A percentile compares a stretch with the other conserved stretches of the same genome.
Conservation (phyloP, 2,329 filamentous ascomycete genomes). For the Aspergillus quadricinctus region DNA sequence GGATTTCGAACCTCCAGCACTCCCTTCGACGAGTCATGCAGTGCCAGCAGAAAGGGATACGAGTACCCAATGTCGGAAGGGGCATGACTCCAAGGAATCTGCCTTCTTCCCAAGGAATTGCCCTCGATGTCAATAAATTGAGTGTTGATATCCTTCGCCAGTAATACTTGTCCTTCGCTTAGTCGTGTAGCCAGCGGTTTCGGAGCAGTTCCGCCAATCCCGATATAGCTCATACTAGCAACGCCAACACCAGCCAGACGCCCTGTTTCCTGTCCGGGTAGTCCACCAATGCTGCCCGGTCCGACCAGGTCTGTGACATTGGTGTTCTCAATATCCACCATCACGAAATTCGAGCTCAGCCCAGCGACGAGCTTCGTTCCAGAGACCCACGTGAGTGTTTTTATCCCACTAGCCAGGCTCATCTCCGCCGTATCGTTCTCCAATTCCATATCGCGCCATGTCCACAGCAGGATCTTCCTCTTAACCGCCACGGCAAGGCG, state of each 20-base stretch:
- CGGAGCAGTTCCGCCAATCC: constrained; percentile 84
- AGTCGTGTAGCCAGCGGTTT: constrained; percentile 83
- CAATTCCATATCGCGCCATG: constrained; percentile 93
- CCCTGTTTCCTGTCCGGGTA: constrained; percentile 60
- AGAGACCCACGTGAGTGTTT: constrained; percentile 85
- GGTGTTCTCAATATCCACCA: constrained; percentile 76
- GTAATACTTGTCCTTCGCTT: constrained; percentile 74
- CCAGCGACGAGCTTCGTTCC: constrained; percentile 84
- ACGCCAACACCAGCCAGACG: constrained; percentile 79
- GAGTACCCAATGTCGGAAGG: constrained; percentile 93
- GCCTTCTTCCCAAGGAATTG: constrained; percentile 73
- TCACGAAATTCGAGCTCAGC: constrained; percentile 84
- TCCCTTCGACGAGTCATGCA: constrained; percentile 79
- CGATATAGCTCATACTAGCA: constrained; percentile 94
- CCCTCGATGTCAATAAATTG: constrained; percentile 84
- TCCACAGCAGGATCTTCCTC: constrained; percentile 83
- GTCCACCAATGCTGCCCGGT: constrained; percentile 65
- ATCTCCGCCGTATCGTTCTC: constrained; percentile 69
- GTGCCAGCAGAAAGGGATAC: constrained; percentile 87
- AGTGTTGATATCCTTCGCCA: constrained; percentile 98
- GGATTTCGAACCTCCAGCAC: constrained; percentile 88
- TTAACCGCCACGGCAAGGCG: constrained; percentile 90
- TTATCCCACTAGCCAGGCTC: constrained; percentile 73
- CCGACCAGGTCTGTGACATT: constrained; percentile 74
- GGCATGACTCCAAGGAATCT: constrained; percentile 86